Percentiles rank a stretch among this genome's conserved stretches.
Evolutionary conservation across 2,329 filamentous ascomycete species (phyloP).

Genomic region (Dothideomycetes sp.): DNA sequence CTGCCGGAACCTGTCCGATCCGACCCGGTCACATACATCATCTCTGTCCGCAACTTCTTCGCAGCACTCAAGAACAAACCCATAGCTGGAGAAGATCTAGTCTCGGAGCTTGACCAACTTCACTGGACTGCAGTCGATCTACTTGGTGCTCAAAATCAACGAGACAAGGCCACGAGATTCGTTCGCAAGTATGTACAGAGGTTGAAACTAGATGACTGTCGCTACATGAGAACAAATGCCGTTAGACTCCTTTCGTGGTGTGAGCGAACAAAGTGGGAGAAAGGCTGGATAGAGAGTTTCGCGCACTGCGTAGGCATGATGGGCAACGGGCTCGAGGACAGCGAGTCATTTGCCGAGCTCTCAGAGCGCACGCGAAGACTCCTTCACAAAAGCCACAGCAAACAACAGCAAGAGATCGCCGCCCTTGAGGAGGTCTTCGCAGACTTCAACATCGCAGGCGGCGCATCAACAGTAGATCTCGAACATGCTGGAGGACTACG

Average conservation of each 20-base stretch:
- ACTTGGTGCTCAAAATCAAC: constrained; percentile 25
- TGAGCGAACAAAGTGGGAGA: constrained; percentile 52
- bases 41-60: constrained; percentile 60
- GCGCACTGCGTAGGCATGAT: constrained; percentile 55
- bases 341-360: constrained; percentile 1
- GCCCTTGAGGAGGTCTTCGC: constrained; percentile 48
- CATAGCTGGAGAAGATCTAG: constrained; percentile 52
- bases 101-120: constrained; percentile 52
- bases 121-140: constrained; percentile 48
- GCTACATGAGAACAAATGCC: constrained; percentile 48
- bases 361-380: constrained; percentile 25
- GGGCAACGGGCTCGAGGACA: constrained; percentile 11
- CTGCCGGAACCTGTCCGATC: background rate
- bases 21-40: constrained; percentile 26
- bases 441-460: constrained; percentile 49
- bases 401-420: constrained; percentile 50
- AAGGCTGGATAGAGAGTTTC: constrained; percentile 58
- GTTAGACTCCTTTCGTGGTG: constrained; percentile 55
- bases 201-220: constrained; percentile 50
- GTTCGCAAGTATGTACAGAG: constrained; percentile 4
- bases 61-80: constrained; percentile 54
- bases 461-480: constrained; percentile 26
- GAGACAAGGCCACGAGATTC: constrained; percentile 26
- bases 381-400: constrained; percentile 48
- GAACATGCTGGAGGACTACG: constrained; percentile 33